Percentiles rank a stretch among this genome's conserved stretches.
Evolutionary conservation across 2,329 filamentous ascomycete species (phyloP).

Genomic region (Simplicillium sp.): DNA sequence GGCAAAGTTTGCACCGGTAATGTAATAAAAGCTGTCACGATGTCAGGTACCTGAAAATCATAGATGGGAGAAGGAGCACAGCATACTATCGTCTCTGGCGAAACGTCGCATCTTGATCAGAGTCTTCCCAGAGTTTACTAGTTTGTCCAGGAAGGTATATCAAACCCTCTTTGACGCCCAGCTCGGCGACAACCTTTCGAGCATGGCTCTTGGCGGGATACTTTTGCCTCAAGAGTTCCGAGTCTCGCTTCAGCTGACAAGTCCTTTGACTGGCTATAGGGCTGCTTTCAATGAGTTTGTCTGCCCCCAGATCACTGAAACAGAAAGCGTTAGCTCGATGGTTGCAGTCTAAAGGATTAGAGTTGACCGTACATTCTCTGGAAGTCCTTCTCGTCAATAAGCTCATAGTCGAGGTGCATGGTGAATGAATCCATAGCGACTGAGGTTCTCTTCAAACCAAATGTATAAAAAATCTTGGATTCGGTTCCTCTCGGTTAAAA

Average conservation of each 20-base stretch:
- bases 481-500: no score
- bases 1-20: constrained; percentile 44
- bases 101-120: constrained; percentile 45
- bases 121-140: constrained; percentile 44
- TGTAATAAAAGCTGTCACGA: constrained; percentile 45
- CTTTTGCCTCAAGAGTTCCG: constrained; percentile 14
- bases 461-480: no score
- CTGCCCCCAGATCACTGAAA: constrained; percentile 27
- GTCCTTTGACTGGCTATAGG: background rate
- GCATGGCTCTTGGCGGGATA: constrained; percentile 43
- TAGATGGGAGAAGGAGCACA: background rate
- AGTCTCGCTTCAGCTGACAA: constrained; percentile 5
- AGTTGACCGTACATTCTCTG: constrained; percentile 38
- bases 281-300: constrained; percentile 11
- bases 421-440: background rate
- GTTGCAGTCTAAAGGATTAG: background rate
- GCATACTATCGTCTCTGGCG: constrained; percentile 50
- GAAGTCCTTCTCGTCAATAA: constrained; percentile 42
- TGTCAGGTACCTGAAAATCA: background rate
- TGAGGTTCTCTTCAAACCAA: background rate
- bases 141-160: constrained; percentile 46
- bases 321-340: background rate
- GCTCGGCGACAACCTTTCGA: constrained; percentile 42
- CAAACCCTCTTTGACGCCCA: constrained; percentile 39
- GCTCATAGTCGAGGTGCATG: constrained; percentile 26